These are phyloP conservation scores for Thraustotheca clavata DNA, from an alignment of 352 stramenopile species.

Conservation along the genomic window DNA sequence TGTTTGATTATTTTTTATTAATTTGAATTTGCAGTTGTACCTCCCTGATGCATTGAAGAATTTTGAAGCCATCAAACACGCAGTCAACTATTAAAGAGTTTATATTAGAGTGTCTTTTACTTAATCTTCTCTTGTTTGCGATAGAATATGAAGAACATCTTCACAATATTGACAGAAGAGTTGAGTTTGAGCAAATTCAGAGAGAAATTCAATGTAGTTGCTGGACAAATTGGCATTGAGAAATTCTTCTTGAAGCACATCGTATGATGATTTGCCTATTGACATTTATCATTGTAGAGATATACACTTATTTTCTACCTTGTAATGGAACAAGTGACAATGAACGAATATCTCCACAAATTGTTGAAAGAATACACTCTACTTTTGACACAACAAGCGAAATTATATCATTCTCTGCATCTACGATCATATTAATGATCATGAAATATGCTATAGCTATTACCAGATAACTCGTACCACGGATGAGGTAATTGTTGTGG, in stretches of 20 bases:
- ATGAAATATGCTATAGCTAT: background rate
- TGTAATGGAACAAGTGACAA: slow-evolving; percentile 38
- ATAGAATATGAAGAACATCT: slow-evolving; percentile 34
- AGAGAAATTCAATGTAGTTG: slow-evolving; percentile 55
- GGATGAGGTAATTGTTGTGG: slow-evolving; percentile 35
- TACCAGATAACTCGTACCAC: slow-evolving; percentile 65
- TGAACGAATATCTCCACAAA: slow-evolving; percentile 63
- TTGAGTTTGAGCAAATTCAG: slow-evolving; percentile 80
- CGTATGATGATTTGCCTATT: slow-evolving; percentile 50
- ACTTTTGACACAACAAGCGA: slow-evolving; percentile 61
- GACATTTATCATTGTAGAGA: background rate
- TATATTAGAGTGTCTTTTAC: background rate
- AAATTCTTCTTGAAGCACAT: slow-evolving; percentile 67
- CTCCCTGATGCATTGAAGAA: slow-evolving; percentile 91
- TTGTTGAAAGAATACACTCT: slow-evolving; percentile 54
- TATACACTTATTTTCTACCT: slow-evolving; percentile 23
- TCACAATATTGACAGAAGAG: slow-evolving; percentile 84
- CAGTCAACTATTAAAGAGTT: slow-evolving; percentile 71
- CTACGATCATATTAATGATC: background rate
- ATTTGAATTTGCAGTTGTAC: slow-evolving; percentile 67
- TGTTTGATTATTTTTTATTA: background rate
- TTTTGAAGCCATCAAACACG: slow-evolving; percentile 92
- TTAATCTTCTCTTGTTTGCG: background rate
- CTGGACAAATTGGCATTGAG: slow-evolving; percentile 58
- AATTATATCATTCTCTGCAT: slow-evolving; percentile 71